Percentiles rank a stretch among this genome's conserved stretches.
These are phyloP conservation scores for Clitopilus hobsonii DNA, from an alignment of 768 basidiomycete species.

Conservation along the genomic window DNA sequence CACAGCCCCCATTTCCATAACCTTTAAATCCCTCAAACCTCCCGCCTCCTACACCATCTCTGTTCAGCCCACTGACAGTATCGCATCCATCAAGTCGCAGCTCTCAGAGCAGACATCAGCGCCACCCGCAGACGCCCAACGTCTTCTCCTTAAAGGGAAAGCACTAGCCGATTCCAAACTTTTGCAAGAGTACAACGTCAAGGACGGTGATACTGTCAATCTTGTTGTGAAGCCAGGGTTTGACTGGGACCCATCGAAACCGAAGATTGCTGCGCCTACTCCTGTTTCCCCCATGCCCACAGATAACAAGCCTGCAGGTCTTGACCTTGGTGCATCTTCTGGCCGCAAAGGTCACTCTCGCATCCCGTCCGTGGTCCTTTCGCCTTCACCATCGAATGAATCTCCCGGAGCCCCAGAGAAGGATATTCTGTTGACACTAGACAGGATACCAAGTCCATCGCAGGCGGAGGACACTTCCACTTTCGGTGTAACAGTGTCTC, in stretches of 20 bases:
- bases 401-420: constrained; percentile 32
- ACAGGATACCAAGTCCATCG: constrained; percentile 38
- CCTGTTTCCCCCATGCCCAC: constrained; percentile 10
- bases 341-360: constrained; percentile 49
- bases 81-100: constrained; percentile 73
- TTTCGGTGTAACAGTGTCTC: constrained; percentile 67
- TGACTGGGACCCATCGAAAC: constrained; percentile 53
- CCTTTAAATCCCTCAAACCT: constrained; percentile 92
- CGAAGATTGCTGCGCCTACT: constrained; percentile 16
- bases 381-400: constrained; percentile 63
- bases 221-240: constrained; percentile 81
- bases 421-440: constrained; percentile 68
- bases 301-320: constrained; percentile 18
- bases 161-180: constrained; percentile 86
- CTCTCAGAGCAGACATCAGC: constrained; percentile 65
- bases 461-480: constrained; percentile 44
- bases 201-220: constrained; percentile 78
- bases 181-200: constrained; percentile 84
- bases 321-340: constrained; percentile 21
- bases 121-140: constrained; percentile 75
- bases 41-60: constrained; percentile 67
- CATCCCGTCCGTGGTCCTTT: constrained; percentile 75
- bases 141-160: constrained; percentile 92
- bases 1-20: constrained; percentile 56
- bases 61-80: constrained; percentile 77